Percentiles rank a stretch among this genome's conserved stretches.
Conservation (phyloP, 2,329 filamentous ascomycete species). For the Trichoderma sp. region DNA sequence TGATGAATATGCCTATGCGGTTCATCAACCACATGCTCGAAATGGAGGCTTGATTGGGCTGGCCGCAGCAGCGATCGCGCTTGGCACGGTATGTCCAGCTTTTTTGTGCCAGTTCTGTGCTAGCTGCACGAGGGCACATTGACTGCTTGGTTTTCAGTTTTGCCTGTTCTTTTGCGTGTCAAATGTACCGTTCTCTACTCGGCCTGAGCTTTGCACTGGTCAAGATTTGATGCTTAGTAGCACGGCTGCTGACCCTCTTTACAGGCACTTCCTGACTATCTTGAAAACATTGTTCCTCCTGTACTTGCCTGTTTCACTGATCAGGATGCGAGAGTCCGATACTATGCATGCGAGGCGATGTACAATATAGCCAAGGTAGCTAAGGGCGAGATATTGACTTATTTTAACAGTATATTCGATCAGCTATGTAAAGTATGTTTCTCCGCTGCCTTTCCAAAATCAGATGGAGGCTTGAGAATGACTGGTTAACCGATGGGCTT, state of each 20-base stretch:
- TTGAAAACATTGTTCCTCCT: conserved; percentile 91
- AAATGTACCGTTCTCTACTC: not conserved
- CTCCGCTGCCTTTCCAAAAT: not conserved
- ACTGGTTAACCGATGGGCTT: not conserved
- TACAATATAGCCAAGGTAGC: conserved; percentile 99
- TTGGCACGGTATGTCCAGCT: conserved; percentile 72
- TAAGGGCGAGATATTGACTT: conserved; percentile 93
- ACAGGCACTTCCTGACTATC: conserved; percentile 86
- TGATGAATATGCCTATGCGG: conserved; percentile 95
- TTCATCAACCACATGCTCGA: conserved; percentile 92
- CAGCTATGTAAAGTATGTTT: conserved; percentile 81
- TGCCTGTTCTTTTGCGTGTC: not conserved
- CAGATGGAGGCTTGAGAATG: not conserved
- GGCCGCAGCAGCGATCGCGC: conserved; percentile 91
- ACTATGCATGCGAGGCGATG: conserved; percentile 99
- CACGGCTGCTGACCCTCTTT: conserved; percentile 60
- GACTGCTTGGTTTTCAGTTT: not conserved
- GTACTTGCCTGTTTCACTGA: conserved; percentile 97
- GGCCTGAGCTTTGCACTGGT: not conserved
- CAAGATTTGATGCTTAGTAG: not conserved
- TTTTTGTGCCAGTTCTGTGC: not conserved
- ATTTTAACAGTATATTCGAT: conserved; percentile 99
- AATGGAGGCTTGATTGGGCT: conserved; percentile 96
- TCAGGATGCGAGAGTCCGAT: conserved; percentile 94
- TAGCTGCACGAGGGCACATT: not conserved